Evolutionary conservation across 192 early-diverging fungal genomes (phyloP), one percentile per base, ranked within the genome.

Genomic region (Physocladia obscura): DNA sequence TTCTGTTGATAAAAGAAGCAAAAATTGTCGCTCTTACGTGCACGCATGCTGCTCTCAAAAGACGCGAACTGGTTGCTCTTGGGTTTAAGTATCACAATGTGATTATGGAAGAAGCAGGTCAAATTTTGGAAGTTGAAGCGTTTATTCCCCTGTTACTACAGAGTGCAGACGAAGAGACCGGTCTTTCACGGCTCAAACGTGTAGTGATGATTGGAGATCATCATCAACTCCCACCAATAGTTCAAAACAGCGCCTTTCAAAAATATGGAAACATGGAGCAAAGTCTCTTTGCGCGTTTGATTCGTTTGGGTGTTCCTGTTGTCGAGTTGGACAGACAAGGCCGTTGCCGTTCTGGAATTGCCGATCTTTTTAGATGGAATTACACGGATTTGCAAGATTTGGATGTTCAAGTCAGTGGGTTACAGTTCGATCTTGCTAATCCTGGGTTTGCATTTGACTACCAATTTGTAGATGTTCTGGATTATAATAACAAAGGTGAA

Each of bases 151-250:
- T 98, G 74, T 69, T 93, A 35, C 76, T 98, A 3, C 94, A 96
- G 77, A 44, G 73, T 17, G 62, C 76, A 2, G 79, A 79, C 38
- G 65, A 65, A 35, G 81, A 88, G 79, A 56, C 81, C 67, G 69
- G 89, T 74, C 69, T 64, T 0, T 77, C 76, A n/a, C 86, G 89
- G 0, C 75, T 99, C 35, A 87, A 93, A 77, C 90, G 98, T 15
- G 87, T 98, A 4, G 87, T 99, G 17, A 56, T 99, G 78, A 97
- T 98, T 69, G 98, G 98, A 32, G 98, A 99, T 74, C 96, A 98
- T 74, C 88, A 96, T 71, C 98, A 99, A 71, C 76, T 98, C 29
- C 96, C 95, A 21, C 98, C 96, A 27, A 93, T 99, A 11, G 95
- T 99, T 6, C 90, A 94, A 78, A 93, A 90, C 73, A 77, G 77